phyloP scores from a whole-genome alignment of 2,329 filamentous ascomycete genomes.

The Huntiella decipiens region DNA sequence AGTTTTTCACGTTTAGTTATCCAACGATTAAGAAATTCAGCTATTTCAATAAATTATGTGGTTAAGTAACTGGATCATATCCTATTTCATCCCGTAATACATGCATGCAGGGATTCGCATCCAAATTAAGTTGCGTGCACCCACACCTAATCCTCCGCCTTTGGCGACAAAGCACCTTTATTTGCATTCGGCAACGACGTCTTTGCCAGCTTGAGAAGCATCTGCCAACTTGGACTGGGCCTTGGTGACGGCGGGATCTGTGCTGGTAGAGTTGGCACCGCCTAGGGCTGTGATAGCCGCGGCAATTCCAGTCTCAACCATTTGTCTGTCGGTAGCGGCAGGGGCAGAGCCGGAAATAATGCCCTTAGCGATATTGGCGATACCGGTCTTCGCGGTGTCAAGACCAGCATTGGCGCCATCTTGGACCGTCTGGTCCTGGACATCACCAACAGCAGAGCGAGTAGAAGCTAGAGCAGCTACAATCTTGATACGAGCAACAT shows the following conservation, averaged over 20 bases:
- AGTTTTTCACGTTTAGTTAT: too few species aligned
- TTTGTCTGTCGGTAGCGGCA: not conserved
- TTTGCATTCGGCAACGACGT: conserved; percentile 6
- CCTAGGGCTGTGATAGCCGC: conserved; percentile 3
- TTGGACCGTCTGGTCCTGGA: conserved; percentile 5
- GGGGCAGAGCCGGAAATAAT: conserved; percentile 5
- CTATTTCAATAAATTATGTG: too few species aligned
- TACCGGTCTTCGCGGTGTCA: conserved; percentile 2
- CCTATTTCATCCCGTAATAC: not conserved
- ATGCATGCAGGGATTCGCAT: too few species aligned
- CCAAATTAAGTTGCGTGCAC: not conserved
- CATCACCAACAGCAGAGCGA: conserved; percentile 2
- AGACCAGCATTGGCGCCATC: conserved; percentile 4
- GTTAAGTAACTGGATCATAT: not conserved
- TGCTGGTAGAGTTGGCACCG: not conserved
- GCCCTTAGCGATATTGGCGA: conserved; percentile 7
- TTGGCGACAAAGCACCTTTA: too few species aligned
- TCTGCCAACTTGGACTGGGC: conserved; percentile 1
- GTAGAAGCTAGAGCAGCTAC: conserved; percentile 6
- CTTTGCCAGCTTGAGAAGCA: conserved; percentile 1
- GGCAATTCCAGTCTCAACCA: conserved; percentile 6
- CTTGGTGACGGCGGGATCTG: conserved; percentile 1
- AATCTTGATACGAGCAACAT: conserved; percentile 9
- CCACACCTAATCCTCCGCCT: not conserved
- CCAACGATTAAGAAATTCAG: too few species aligned